These are phyloP conservation scores for Leishmania mexicana DNA, from an alignment of 208 protist genomes.

Conservation along the genomic window DNA sequence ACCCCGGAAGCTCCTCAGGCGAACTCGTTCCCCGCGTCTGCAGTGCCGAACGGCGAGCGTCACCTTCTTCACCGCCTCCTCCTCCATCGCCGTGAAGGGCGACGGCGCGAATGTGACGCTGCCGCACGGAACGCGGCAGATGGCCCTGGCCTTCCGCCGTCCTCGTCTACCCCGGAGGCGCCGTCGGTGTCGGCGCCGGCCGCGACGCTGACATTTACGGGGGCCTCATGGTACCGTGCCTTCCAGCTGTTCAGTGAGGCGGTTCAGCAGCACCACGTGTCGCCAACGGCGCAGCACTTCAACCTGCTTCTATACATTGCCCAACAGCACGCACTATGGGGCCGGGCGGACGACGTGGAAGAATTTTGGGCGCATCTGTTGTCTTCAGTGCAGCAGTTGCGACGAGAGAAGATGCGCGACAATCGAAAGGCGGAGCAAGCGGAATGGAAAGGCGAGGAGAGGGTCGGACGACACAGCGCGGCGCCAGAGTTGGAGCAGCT, in stretches of 20 bases:
- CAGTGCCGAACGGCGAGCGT: conserved; percentile 3
- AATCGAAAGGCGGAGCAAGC: background rate
- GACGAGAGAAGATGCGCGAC: conserved; percentile 24
- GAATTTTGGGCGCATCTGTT: conserved; percentile 59
- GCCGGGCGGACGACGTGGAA: conserved; percentile 46
- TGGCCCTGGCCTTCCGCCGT: background rate
- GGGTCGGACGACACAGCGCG: background rate
- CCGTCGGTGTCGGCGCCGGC: background rate
- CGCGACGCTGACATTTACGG: background rate
- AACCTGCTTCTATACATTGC: conserved; percentile 67
- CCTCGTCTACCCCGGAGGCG: background rate
- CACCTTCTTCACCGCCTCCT: conserved; percentile 24
- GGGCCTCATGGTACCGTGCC: conserved; percentile 44
- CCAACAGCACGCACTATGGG: conserved; percentile 55
- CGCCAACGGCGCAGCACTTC: conserved; percentile 72
- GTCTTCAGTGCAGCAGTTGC: conserved; percentile 31
- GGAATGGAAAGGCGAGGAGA: background rate
- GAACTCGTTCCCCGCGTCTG: background rate
- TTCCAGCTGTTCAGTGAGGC: conserved; percentile 64
- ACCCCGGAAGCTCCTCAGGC: background rate
- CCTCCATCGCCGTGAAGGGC: conserved; percentile 19
- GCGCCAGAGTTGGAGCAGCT: background rate
- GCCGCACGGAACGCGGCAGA: background rate
- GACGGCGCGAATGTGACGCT: background rate
- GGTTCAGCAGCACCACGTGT: conserved; percentile 50